phyloP scores from a whole-genome alignment of 2,329 filamentous ascomycete species.

The Talaromyces sp. region DNA sequence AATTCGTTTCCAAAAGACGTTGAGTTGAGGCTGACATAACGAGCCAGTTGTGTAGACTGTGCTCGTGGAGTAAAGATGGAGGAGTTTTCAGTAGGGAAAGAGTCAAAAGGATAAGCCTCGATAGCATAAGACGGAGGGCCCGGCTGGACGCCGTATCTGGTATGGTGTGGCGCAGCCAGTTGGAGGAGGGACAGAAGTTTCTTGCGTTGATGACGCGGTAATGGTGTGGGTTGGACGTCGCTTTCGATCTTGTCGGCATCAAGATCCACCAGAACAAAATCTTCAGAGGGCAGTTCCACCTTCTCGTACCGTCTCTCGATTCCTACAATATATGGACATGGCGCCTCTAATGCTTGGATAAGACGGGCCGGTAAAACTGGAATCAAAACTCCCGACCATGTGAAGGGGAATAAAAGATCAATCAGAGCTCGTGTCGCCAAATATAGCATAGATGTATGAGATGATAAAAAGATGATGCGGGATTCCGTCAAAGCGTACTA shows the following conservation, averaged over 20 bases:
- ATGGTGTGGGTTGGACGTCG: slow-evolving; percentile 68
- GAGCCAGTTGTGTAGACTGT: slow-evolving; percentile 69
- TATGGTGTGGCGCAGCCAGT: slow-evolving; percentile 83
- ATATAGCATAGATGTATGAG: slow-evolving; percentile 93
- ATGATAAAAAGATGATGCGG: slow-evolving; percentile 92
- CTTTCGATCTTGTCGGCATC: slow-evolving; percentile 89
- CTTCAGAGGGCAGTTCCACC: slow-evolving; percentile 74
- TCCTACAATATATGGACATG: slow-evolving; percentile 94
- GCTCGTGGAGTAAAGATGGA: slow-evolving; percentile 73
- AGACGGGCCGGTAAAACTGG: slow-evolving; percentile 83
- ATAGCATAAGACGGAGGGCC: slow-evolving; percentile 90
- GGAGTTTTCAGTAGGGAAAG: slow-evolving; percentile 82
- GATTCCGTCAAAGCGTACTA: slow-evolving; percentile 83
- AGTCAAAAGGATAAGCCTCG: slow-evolving; percentile 86
- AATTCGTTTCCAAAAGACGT: slow-evolving; percentile 72
- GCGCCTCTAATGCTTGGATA: slow-evolving; percentile 86
- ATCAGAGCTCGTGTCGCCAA: slow-evolving; percentile 83
- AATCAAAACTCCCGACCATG: slow-evolving; percentile 93
- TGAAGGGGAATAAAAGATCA: slow-evolving; percentile 81
- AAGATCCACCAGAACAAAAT: slow-evolving; percentile 91
- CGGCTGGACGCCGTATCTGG: slow-evolving; percentile 78
- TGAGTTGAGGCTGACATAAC: slow-evolving; percentile 86
- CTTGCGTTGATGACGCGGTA: slow-evolving; percentile 83
- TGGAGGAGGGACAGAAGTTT: slow-evolving; percentile 88
- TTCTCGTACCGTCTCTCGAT: slow-evolving; percentile 79